Base-by-base conservation (phyloP, 2,329 filamentous ascomycete genomes). In the Exophiala mesophila region DNA sequence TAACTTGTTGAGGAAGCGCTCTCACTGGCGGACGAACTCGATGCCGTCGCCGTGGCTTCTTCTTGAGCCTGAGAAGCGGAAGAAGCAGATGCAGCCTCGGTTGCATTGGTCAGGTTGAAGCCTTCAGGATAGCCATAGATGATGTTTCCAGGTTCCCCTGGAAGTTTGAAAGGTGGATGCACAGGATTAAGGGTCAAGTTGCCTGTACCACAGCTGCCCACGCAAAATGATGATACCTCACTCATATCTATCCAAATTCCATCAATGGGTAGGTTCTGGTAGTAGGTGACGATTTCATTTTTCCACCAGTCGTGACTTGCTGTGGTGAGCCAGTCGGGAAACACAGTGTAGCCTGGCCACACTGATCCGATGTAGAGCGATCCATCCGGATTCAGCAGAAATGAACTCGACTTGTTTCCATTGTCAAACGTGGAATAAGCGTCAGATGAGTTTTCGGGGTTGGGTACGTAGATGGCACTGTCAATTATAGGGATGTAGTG, bases 401-500 rank as follows among this genome's bases (percentile, higher is more conserved):
- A 79, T 2, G 69, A 63, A 39, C 66, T 66, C 1, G 68, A 65
- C 12, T 65, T 65, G 35, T 72, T 68, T 3, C 74, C 76, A 16
- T 71, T 63, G 3, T 65, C 65, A 52, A 75, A 79, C 0, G 68
- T 66, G 8, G 64, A 63, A 50, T 78, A 85, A 32, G 70, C 71
- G 60, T 88, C 84, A 26, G 70, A 77, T 1, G 70, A 68, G 56
- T 88, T 84, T n/a, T 76, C 66, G 0, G 82, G 81, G 53, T 87
- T 83, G 0, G 84, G 84, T 18, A 78, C 76, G 57, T 88, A 88
- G 42, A 85, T 83, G n/a, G 70, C 77, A 5, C 71, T 66, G 55
- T 81, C 77, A 3, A 82, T 71, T 41, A 82, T 81, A 0, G 77
- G 77, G 8, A 80, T 65, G 47, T 76, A 81, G 52, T 79, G 74